Evolutionary conservation across 2,329 filamentous ascomycete species (phyloP), one percentile per base, ranked within the genome.

Genomic region (Hypomyces rosellus): DNA sequence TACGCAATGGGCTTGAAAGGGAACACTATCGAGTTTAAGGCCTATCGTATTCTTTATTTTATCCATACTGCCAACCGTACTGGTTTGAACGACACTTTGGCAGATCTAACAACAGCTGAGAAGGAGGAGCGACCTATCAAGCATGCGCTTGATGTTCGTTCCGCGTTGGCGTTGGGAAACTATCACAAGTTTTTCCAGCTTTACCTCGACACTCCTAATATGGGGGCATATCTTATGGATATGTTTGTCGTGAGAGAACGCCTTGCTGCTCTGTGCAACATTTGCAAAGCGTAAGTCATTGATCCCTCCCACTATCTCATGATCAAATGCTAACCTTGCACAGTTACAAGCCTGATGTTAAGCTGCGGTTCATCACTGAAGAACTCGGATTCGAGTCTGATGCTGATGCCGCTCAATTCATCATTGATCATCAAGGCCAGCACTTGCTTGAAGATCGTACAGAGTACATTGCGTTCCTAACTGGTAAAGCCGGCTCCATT

Each of bases 1-100:
- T 97, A 99, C 73, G 82, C 82, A 69, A 82, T 89, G 74, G 87
- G 88, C 59, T 75, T 96, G 67, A 89, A 89, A 65, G 93, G 92
- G 63, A 90, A 91, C 70, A 84, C 88, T 65, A 85, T 88, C 74
- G 93, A 99, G 72, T 99, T 99, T 74, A 93, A 93, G 81, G 93
- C 92, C 57, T 99, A 99, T 78, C 92, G 93, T 81, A 96, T 99
- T 73, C 80, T 99, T 68, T 99, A 99, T 81, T 95, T 96, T 76
- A 93, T 99, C 72, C 91, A 97, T 72, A 97, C 93, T 64, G 91
- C 90, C 79, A 99, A 97, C 75, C 90, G 89, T 74, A 91, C 89
- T 72, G 91, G 92, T 72, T 86, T 99, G 80, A 97, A 96, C 80
- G 90, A 97, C 79, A 85, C 92, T 66, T 81, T 99, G 77, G 90